Base-by-base conservation (phyloP, 345 rosid species). In the Eutrema japonicum region DNA sequence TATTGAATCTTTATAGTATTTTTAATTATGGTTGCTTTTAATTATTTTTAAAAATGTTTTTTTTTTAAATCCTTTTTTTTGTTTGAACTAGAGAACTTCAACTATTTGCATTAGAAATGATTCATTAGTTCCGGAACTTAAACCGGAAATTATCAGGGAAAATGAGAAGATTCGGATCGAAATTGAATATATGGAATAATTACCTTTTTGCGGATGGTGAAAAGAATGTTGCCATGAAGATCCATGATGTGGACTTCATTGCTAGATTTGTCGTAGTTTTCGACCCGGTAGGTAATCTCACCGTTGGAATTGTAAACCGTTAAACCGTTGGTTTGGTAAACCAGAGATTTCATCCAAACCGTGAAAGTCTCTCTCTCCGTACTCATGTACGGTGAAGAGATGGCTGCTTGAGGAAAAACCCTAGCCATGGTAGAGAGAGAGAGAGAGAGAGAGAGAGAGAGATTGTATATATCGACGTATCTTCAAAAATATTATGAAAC, bases 291-390 rank as follows among this genome's bases (percentile, higher is more conserved):
- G 12, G 71, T 82, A 16, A 88, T 79, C 2, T 81, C 86, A 0
- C 93, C 90, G 10, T 70, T 80, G 51, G 82, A 68, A 59, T 85
- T 79, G 46, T 65, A 88, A 68, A 85, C 88, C 4, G 93, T 88
- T 84, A 86, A 85, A 30, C 93, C 93, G 48, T 88, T 84, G 49
- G 79, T 75, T 49, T 84, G 83, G 80, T 81, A 81, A 66, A 88
- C 83, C 14, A 88, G 68, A 26, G 93, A 88, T 68, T 85, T 88
- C 93, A 88, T 88, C 93, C 93, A 88, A 46, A 88, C 56, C 36
- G 93, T 88, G 73, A 83, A 88, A 13, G 71, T 81, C 73, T 85
- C 87, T 71, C 77, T 71, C 53, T 71, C 77, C 64, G 82, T 48
- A 58, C 80, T 72, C 60, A 74, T 68, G 58, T 59, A 73, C 41